A percentile compares a stretch with the other conserved stretches of the same genome.
Evolutionary conservation across 257 asterid genomes (phyloP).

Genomic region (Solanum habrochaites): DNA sequence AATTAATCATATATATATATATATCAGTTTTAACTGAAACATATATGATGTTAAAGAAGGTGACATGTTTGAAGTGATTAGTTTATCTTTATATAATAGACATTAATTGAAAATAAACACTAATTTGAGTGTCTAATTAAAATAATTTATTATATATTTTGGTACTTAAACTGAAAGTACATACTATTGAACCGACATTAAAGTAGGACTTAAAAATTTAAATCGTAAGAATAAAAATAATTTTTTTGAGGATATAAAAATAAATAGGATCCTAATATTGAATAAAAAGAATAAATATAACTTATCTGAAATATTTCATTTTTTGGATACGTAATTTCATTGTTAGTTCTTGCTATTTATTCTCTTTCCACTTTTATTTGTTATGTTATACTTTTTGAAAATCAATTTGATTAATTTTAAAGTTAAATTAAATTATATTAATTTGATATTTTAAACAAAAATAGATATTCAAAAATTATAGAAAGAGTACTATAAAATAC

Average conservation of each 20-base stretch:
- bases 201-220: too few species aligned
- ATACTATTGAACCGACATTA: too few species aligned
- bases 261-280: neutral
- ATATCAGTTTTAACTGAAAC: neutral
- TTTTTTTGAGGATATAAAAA: neutral
- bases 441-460: too few species aligned
- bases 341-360: neutral
- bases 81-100: too few species aligned
- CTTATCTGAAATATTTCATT: neutral
- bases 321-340: neutral
- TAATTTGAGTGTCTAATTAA: neutral
- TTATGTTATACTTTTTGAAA: too few species aligned
- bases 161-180: neutral
- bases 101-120: too few species aligned
- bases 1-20: neutral
- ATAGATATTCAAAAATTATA: too few species aligned
- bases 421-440: too few species aligned
- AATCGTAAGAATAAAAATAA: neutral
- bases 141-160: too few species aligned
- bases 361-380: accelerated
- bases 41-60: neutral
- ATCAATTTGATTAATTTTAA: too few species aligned
- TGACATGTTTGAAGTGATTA: neutral
- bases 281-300: too few species aligned
- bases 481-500: too few species aligned